Evolutionary conservation across 2,329 filamentous ascomycete species (phyloP), one percentile per base, ranked within the genome.

Genomic region (Fusarium papillatum): DNA sequence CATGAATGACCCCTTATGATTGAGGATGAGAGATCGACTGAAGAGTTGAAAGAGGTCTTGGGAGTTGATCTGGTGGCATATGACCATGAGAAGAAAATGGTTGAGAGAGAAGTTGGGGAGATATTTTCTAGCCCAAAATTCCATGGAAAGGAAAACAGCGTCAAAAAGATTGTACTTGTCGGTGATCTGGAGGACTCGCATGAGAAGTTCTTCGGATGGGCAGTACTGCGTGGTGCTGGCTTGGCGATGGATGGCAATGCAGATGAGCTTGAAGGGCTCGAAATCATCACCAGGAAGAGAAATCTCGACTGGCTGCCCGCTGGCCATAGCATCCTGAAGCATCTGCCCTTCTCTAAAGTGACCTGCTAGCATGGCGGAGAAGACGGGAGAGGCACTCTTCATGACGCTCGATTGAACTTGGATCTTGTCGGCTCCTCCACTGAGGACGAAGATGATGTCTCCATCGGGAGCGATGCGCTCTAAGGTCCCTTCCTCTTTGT

Each of bases 321-420:
- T n/a, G 5, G 6, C 22, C 1, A 36, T 6, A 5, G 39, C 59
- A 4, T 59, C 17, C 10, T n/a, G 11, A 6, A 74, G 31, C n/a
- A 41, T 62, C 2, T 46, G 29, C 0, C 71, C 64, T 48, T 75
- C 69, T 6, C 39, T 64, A 57, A 72, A 75, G 34, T 55, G 64
- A 26, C 22, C 55, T 34, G 55, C n/a, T 7, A 62, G 13, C 67
- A 70, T 72, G 11, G 22, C 39, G 17, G 57, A 24, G n/a, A 67
- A 72, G 26, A 38, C 31, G 6, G 46, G 34, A 6, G 41, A 72
- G 3, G 60, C 46, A 11, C 46, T n/a, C 7, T 63, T 73, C 60
- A 73, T 38, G 31, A 70, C 16, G 53, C n/a, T 31, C 10, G 68
- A 72, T 17, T 50, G 48, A 41, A 72, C 68, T 26, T 69, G 73